These are phyloP conservation scores for Corylus heterophylla DNA, from an alignment of 306 rosid species.

Conservation along the genomic window DNA sequence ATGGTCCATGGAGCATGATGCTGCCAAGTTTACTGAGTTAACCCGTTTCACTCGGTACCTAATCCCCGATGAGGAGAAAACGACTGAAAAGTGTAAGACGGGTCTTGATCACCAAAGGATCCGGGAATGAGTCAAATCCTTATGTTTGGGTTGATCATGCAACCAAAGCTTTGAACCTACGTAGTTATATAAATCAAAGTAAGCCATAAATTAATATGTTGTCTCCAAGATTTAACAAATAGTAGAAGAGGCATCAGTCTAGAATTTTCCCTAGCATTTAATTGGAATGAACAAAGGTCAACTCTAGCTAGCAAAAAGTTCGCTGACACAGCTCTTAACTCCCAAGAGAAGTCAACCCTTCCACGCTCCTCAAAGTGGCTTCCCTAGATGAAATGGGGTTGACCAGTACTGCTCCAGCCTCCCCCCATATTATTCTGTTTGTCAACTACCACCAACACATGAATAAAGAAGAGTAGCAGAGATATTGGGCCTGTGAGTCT, in stretches of 20 bases:
- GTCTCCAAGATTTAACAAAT: neutral
- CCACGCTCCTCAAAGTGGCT: neutral
- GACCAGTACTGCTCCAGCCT: neutral
- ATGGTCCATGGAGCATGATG: too few relatives aligned
- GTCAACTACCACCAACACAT: conserved; percentile 14
- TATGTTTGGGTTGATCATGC: neutral
- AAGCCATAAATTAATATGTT: neutral
- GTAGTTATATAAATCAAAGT: neutral
- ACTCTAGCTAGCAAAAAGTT: neutral
- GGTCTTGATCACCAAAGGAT: too few relatives aligned
- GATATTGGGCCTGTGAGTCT: neutral
- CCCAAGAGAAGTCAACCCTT: conserved; percentile 5
- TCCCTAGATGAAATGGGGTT: neutral
- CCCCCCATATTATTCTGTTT: conserved; percentile 3
- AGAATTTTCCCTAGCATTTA: neutral
- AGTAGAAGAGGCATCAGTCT: neutral
- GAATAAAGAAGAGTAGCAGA: neutral
- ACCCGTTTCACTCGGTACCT: too few relatives aligned
- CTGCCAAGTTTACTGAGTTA: too few relatives aligned
- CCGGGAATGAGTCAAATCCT: too few relatives aligned
- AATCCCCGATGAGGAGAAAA: too few relatives aligned
- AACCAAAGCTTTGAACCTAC: neutral
- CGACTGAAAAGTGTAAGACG: too few relatives aligned
- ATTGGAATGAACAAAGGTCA: conserved; percentile 9
- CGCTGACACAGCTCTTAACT: conserved; percentile 15